Evolutionary conservation across 768 basidiomycete genomes (phyloP).

Genomic region (Termitomyces eurrhizus): DNA sequence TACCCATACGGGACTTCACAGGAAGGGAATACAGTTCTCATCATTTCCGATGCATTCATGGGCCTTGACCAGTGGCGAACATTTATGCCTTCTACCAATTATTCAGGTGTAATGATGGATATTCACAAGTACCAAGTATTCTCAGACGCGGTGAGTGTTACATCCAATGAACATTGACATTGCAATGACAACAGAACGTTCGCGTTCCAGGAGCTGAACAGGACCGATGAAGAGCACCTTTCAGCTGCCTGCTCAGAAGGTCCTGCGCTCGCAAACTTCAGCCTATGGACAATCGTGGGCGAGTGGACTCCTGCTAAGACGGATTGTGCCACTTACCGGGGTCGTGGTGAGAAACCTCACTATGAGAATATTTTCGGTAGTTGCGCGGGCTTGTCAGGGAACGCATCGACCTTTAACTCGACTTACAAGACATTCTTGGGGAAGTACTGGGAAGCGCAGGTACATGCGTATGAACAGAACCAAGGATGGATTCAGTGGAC

Average conservation of each 20-base stretch:
- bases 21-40: conserved; percentile 60
- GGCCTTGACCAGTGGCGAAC: conserved; percentile 64
- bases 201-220: conserved; percentile 37
- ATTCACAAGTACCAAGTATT: conserved; percentile 82
- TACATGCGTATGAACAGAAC: conserved; percentile 61
- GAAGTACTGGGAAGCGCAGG: conserved; percentile 83
- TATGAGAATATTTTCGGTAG: conserved; percentile 72
- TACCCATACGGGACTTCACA: conserved; percentile 29
- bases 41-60: conserved; percentile 82
- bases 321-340: conserved; percentile 78
- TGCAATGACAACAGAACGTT: not conserved
- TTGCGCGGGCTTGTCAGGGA: conserved; percentile 70
- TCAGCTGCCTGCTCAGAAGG: conserved; percentile 48
- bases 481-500: conserved; percentile 78
- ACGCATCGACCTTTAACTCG: conserved; percentile 66
- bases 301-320: conserved; percentile 82
- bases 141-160: conserved; percentile 45
- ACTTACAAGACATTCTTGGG: conserved; percentile 79
- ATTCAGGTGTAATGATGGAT: conserved; percentile 69
- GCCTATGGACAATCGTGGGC: conserved; percentile 81
- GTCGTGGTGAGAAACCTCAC: conserved; percentile 64
- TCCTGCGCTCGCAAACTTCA: conserved; percentile 42
- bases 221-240: conserved; percentile 54
- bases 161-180: not conserved
- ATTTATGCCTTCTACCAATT: conserved; percentile 50